Percentiles rank a stretch among this genome's conserved stretches.
Evolutionary conservation across 257 asterid species (phyloP).

Genomic region (Cruciata laevipes): DNA sequence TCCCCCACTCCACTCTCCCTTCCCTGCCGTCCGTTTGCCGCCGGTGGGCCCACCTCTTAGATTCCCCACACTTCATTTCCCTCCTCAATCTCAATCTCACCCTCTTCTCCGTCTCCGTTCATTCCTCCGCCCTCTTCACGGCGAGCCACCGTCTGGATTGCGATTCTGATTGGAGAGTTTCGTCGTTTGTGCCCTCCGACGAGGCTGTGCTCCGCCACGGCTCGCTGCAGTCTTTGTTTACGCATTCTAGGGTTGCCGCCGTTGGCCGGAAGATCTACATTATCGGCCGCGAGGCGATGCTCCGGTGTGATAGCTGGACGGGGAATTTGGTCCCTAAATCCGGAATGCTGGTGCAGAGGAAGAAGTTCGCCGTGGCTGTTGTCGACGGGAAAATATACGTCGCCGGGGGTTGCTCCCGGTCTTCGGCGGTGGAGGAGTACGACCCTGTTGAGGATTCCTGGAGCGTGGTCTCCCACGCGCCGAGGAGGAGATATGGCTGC

Average conservation of each 20-base stretch:
- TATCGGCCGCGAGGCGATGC: constrained; percentile 59
- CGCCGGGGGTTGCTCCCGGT: constrained; percentile 62
- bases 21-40: constrained; percentile 74
- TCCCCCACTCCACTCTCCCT: constrained; percentile 51
- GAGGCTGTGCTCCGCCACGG: constrained; percentile 24
- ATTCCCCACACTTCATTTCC: constrained; percentile 48
- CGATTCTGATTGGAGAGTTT: constrained; percentile 43
- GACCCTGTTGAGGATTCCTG: constrained; percentile 56
- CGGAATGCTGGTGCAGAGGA: constrained; percentile 47
- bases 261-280: constrained; percentile 67
- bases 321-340: constrained; percentile 56
- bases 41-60: constrained; percentile 68
- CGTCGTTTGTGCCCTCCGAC: constrained; percentile 40
- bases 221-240: constrained; percentile 31
- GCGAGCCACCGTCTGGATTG: constrained; percentile 48
- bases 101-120: constrained; percentile 51
- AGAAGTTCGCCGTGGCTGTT: constrained; percentile 74
- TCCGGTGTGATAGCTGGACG: constrained; percentile 81
- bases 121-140: constrained; percentile 51
- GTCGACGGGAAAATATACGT: constrained; percentile 56
- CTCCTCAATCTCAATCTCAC: constrained; percentile 55
- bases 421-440: constrained; percentile 72
- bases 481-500: constrained; percentile 72
- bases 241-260: constrained; percentile 46
- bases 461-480: constrained; percentile 55